Base-by-base conservation (phyloP, 305 asterid species). In the Fraxinus nigra region DNA sequence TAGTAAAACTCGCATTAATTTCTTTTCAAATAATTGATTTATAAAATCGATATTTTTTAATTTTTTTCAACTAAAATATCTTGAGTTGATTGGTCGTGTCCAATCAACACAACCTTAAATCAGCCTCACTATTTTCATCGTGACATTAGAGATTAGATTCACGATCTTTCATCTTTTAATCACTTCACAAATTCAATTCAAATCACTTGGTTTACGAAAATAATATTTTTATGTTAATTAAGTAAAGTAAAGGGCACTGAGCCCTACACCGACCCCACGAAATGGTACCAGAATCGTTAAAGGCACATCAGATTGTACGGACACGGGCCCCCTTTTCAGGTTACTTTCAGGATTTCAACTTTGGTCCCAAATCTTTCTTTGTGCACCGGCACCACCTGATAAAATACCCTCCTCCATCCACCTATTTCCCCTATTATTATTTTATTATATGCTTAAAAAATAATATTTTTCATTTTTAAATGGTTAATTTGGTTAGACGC, bases 251-350 rank as follows among this genome's bases (percentile, higher is more conserved):
- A 63, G n/a, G 14, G 72, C 33, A 63, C 0, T 20, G 35, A 16
- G 74, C 77, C 77, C 77, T 46, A 65, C 70, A 11, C 33, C 73
- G 16, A 3, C 24, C 34, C 37, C 74, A 26, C 74, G 34, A 33
- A 78, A 61, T 10, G 20, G 33, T 38, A 61, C 18, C 72, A 30
- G 78, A 78, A 54, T 77, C 46, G n/a, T 74, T 78, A 35, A 35
- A 80, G 56, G 83, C 87, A 81, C 90, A 70, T 89, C 90, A 87
- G 78, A 89, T 8, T 74, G 92, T 90, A 90, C 94, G 94, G 92
- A 90, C 74, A 76, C 8, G 87, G 92, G 89, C 1, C 38, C 88
- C 87, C 87, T 34, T 9, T 78, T 87, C 87, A 88, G 87, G 26
- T 59, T 30, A 30, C 33, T 30, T 30, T 30, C 33, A 30, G 9